These are phyloP conservation scores for Oidium heveae DNA, from an alignment of 2,329 filamentous ascomycete species.

Conservation along the genomic window DNA sequence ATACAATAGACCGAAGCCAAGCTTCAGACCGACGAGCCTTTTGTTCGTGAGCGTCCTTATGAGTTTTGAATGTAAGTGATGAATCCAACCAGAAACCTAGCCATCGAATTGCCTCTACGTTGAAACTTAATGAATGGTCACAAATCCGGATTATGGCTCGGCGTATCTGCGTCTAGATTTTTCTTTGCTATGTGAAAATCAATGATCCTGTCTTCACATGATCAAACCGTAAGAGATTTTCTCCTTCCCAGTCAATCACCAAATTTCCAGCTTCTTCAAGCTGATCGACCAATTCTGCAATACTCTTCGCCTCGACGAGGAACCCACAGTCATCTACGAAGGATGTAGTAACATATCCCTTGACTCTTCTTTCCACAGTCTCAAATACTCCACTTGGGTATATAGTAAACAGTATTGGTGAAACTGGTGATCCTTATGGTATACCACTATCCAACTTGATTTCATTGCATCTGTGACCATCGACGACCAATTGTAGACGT, in stretches of 20 bases:
- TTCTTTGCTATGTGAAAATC: background rate
- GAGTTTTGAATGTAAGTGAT: background rate
- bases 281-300: background rate
- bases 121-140: background rate
- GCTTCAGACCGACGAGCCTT: background rate
- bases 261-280: background rate
- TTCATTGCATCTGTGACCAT: background rate
- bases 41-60: background rate
- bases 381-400: background rate
- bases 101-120: no score
- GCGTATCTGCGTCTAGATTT: background rate
- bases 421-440: background rate
- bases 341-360: background rate
- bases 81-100: no score
- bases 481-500: background rate
- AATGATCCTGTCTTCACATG: background rate
- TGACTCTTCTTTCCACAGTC: background rate
- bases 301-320: background rate
- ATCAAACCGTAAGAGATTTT: background rate
- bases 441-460: background rate
- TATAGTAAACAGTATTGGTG: background rate
- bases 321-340: background rate
- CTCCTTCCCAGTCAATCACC: background rate
- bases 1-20: background rate
- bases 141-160: background rate